Evolutionary conservation across 805 yeast species (phyloP).

Genomic region (Nakazawaea wickerhamii): DNA sequence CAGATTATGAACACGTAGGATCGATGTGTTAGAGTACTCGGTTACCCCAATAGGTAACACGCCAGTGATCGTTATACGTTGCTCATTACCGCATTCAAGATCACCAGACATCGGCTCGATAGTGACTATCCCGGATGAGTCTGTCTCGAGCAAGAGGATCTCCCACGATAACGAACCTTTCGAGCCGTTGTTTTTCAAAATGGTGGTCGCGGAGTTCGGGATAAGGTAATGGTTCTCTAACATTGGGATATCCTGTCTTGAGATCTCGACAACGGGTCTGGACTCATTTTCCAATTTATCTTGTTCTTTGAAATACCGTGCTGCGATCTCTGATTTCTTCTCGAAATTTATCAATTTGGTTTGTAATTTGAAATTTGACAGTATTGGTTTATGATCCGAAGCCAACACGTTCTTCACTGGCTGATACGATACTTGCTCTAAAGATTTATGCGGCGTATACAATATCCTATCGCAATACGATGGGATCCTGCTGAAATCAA

Average conservation of each 20-base stretch:
- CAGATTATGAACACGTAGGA: slow-evolving; percentile 23
- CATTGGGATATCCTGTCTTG: slow-evolving; percentile 26
- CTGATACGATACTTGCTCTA: slow-evolving; percentile 18
- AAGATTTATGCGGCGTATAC: slow-evolving; percentile 18
- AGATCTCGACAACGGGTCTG: slow-evolving; percentile 35
- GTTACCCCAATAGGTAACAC: slow-evolving; percentile 14
- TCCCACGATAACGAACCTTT: slow-evolving; percentile 29
- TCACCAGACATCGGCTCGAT: slow-evolving; percentile 27
- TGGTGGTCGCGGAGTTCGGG: slow-evolving; percentile 19
- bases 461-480: slow-evolving; percentile 58
- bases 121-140: slow-evolving; percentile 25
- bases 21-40: slow-evolving; percentile 19
- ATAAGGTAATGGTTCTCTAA: slow-evolving; percentile 23
- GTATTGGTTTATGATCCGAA: slow-evolving; percentile 57
- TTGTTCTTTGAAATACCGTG: slow-evolving; percentile 31
- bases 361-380: slow-evolving; percentile 28
- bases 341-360: slow-evolving; percentile 32
- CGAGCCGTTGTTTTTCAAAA: slow-evolving; percentile 30
- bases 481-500: slow-evolving; percentile 38
- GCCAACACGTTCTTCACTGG: slow-evolving; percentile 21
- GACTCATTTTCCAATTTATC: slow-evolving; percentile 40
- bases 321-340: slow-evolving; percentile 29
- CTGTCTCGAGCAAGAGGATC: slow-evolving; percentile 17
- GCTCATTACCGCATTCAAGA: slow-evolving; percentile 20
- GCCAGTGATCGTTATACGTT: slow-evolving; percentile 17